Base-by-base conservation (phyloP, 257 asterid genomes). In the Salvia rosmarinus region DNA sequence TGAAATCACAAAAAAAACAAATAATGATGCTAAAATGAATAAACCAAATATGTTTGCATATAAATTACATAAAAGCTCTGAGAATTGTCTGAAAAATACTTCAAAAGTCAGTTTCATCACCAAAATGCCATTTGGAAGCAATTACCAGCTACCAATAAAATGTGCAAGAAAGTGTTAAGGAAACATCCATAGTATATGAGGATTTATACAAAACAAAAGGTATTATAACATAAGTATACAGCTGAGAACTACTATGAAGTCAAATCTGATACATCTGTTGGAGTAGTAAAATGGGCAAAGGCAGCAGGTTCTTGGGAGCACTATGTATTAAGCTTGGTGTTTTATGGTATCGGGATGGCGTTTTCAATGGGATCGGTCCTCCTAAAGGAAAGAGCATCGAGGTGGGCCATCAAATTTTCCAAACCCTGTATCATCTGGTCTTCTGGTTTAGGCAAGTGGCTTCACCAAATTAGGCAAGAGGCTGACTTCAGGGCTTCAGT, bases 381-480 rank as follows among this genome's bases (percentile, higher is more conserved):
- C 81, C 82, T 86, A 88, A 79, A 78, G 83, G 82, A 84, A 88
- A 89, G 70, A 44, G 90, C 95, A 82, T 88, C 96, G 82, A 85
- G 89, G 86, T 84, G 82, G 93, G 91, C 84, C 91, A 86, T 82
- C 89, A 68, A 81, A 72, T 85, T 79, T 77, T 83, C 87, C 87
- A 85, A 83, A 85, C 80, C 83, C 85, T 81, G 89, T 76, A 77
- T 83, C 92, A 85, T 84, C 97, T 83, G 95, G 90, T 79, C 99
- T 83, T 87, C 98, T 63, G 98, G 96, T 91, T 91, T 83, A 84
- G 96, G 93, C 96, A 77, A 88, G 85, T 84, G 96, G 96, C 89
- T 87, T 89, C 93, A 79, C 79, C 93, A 82, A 85, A 82, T 25
- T 78, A 80, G 81, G 87, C 85, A 54, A 78, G 80, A 83, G 96